Conservation (phyloP, 2,329 filamentous ascomycete species). For the Tolypocladium tropicale region DNA sequence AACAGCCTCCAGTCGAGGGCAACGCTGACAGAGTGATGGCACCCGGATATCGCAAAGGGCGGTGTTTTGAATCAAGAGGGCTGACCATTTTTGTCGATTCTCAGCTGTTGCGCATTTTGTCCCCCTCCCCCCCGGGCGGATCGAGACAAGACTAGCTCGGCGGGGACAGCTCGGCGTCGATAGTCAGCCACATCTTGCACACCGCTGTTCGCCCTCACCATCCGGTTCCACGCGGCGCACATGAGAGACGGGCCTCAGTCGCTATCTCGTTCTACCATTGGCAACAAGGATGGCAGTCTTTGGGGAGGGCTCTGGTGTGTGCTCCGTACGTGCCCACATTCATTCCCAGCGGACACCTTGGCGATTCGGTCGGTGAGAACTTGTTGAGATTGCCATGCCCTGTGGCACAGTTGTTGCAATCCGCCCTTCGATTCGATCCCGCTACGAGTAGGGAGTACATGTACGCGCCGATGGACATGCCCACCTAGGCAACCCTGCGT, state of each 20-base stretch:
- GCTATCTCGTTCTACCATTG: no score
- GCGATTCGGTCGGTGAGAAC: neutral
- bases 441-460: no score
- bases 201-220: neutral
- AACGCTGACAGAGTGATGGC: neutral
- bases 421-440: neutral
- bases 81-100: neutral
- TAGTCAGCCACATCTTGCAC: neutral
- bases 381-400: neutral
- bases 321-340: neutral
- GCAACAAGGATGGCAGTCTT: neutral
- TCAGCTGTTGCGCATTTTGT: neutral
- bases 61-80: neutral
- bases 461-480: neutral
- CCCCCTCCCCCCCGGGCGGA: neutral
- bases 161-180: neutral
- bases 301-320: no score
- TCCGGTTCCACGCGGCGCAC: neutral
- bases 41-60: neutral
- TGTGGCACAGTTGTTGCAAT: neutral
- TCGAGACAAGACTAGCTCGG: neutral
- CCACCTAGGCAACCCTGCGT: neutral
- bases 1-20: neutral
- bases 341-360: neutral
- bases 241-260: neutral